phyloP scores from a whole-genome alignment of 345 rosid genomes.

The Eucalyptus marginata region DNA sequence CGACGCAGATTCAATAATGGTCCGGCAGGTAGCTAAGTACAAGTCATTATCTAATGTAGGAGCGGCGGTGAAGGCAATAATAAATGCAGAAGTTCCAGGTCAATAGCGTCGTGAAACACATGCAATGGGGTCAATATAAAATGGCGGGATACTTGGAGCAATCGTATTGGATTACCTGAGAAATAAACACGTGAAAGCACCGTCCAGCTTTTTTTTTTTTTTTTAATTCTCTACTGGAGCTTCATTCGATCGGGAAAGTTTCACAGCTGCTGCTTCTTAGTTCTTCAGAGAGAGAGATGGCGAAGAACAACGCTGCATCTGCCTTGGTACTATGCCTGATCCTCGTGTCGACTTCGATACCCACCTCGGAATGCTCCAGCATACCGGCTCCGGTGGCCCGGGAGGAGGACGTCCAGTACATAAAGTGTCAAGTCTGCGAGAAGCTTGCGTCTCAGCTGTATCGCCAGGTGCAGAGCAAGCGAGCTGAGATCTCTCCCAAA shows the following conservation, averaged over 20 bases:
- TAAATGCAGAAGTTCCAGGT: background rate
- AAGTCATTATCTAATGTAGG: too few species aligned
- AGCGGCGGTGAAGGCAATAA: too few species aligned
- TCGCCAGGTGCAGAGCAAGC: constrained; percentile 60
- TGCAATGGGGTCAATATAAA: background rate
- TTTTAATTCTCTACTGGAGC: background rate
- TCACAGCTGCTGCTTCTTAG: background rate
- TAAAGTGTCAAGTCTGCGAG: constrained; percentile 88
- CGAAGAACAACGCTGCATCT: constrained; percentile 12
- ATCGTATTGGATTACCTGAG: background rate
- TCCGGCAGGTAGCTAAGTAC: background rate
- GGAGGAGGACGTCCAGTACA: constrained; percentile 66
- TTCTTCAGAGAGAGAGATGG: background rate
- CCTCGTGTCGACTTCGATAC: constrained; percentile 23
- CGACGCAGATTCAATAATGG: background rate
- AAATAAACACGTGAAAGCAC: too few species aligned
- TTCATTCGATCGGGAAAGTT: background rate
- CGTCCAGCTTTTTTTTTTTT: background rate
- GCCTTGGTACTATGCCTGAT: constrained; percentile 10
- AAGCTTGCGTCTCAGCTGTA: constrained; percentile 51
- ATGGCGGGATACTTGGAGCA: background rate
- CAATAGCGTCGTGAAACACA: background rate
- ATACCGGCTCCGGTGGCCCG: constrained; percentile 40
- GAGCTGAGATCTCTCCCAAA: constrained; percentile 58
- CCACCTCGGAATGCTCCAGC: constrained; percentile 29